A percentile compares a stretch with the other conserved stretches of the same genome.
Conservation (phyloP, 805 yeast species). For the Starmerella ratchasimensis region DNA sequence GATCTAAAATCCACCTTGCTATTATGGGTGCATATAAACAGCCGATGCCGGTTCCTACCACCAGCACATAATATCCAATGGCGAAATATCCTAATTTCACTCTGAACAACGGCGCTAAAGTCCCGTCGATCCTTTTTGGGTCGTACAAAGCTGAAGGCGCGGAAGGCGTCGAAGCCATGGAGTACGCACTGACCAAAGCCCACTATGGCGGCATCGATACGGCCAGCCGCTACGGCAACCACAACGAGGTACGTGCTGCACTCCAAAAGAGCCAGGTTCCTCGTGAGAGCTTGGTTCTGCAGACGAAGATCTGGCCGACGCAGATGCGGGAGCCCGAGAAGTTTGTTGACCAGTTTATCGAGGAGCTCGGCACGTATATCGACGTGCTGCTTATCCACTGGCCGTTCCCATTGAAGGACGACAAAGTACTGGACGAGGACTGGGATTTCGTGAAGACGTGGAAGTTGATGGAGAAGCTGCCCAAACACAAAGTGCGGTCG, state of each 20-base stretch:
- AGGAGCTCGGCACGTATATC: slow-evolving; percentile 55
- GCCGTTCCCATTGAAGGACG: slow-evolving; percentile 38
- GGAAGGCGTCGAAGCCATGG: slow-evolving; percentile 43
- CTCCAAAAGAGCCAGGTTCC: slow-evolving; percentile 30
- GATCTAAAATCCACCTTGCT: too few relatives aligned
- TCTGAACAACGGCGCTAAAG: slow-evolving; percentile 44
- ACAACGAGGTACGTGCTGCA: slow-evolving; percentile 46
- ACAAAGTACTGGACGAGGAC: slow-evolving; percentile 22
- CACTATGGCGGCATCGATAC: slow-evolving; percentile 73
- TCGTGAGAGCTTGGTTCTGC: slow-evolving; percentile 50
- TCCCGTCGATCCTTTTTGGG: slow-evolving; percentile 62
- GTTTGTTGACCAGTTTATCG: slow-evolving; percentile 47
- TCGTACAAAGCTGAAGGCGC: slow-evolving; percentile 52
- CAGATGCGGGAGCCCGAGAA: slow-evolving; percentile 32
- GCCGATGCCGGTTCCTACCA: too few relatives aligned
- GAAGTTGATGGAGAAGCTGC: slow-evolving; percentile 44
- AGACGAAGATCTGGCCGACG: slow-evolving; percentile 45
- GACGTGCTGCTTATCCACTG: slow-evolving; percentile 72
- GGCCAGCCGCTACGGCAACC: slow-evolving; percentile 57
- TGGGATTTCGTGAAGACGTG: slow-evolving; percentile 42
- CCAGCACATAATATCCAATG: too few relatives aligned
- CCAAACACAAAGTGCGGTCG: slow-evolving; percentile 38
- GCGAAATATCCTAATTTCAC: slow-evolving; percentile 8
- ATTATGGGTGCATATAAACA: too few relatives aligned
- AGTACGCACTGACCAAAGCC: slow-evolving; percentile 37